These are phyloP conservation scores for Neoscytalidium dimidiatum DNA, from an alignment of 2,329 filamentous ascomycete species.

Conservation along the genomic window DNA sequence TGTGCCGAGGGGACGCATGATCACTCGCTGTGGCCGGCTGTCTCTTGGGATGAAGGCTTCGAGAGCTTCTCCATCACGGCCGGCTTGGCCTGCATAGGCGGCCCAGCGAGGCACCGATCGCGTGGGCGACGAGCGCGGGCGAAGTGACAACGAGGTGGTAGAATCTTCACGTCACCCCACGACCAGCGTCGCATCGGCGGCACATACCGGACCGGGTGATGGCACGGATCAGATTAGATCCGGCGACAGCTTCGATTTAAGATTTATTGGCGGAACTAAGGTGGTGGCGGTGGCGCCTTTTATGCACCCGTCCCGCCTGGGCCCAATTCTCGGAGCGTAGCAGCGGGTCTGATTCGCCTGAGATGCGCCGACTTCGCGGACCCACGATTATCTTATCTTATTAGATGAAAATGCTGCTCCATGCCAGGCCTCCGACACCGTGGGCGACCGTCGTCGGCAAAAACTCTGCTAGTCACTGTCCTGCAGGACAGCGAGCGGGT, in stretches of 20 bases:
- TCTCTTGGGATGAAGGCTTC: background rate
- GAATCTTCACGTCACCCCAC: slow-evolving; percentile 2
- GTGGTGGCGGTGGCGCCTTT: slow-evolving; percentile 7
- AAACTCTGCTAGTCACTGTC: background rate
- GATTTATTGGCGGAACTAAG: background rate
- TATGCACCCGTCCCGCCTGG: background rate
- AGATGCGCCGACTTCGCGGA: background rate
- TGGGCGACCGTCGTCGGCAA: background rate
- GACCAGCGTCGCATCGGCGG: slow-evolving; percentile 6
- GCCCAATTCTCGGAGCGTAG: background rate
- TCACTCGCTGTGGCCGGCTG: background rate
- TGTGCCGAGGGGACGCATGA: too few species aligned
- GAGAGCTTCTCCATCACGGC: background rate
- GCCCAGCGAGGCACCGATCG: background rate
- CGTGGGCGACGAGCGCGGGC: background rate
- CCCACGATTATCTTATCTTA: slow-evolving; percentile 14
- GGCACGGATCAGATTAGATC: slow-evolving; percentile 19
- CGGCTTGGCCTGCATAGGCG: background rate
- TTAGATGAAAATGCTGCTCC: slow-evolving; percentile 6
- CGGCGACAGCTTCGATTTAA: background rate
- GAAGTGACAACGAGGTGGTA: background rate
- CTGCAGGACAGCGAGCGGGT: background rate
- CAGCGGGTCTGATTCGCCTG: background rate
- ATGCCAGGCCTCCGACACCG: background rate
- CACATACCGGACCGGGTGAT: background rate